Base-by-base conservation (phyloP, 2,329 filamentous ascomycete species). In the Exophiala oligosperma region DNA sequence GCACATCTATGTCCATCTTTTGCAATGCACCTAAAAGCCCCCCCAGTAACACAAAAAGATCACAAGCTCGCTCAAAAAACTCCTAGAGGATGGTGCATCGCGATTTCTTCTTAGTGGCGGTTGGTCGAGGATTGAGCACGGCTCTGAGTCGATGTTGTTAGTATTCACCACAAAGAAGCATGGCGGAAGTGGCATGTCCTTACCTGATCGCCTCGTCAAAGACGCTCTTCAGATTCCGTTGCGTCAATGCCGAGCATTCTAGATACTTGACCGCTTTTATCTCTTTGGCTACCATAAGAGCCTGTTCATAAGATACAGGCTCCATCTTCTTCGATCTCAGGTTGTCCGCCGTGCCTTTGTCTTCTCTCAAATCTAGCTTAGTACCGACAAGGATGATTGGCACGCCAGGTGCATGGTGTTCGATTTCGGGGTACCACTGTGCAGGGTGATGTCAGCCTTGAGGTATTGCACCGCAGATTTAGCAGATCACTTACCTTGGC, bases 131-230 rank as follows among this genome's bases (percentile, higher is more conserved):
- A 62, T 78, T 79, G 55, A 80, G 71, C 44, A 80, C 77, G 48
- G 77, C 77, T 57, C 77, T 79, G 56, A 26, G 23, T 12, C 8
- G 40, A 9, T 6, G 12, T 41, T n/a, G 41, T 60, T 46, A 56
- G 54, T 28, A 26, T 28, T 52, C n/a, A 11, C 29, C 55, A 54
- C 43, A 46, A 12, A 21, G 32, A 28, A 37, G 44, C 29, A n/a
- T 32, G 26, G 12, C 51, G 9, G 32, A 11, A 7, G 5, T 14
- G 38, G 43, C 29, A 21, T 21, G 17, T 21, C 77, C 88, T 68
- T 79, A 97, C 94, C 94, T 88, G 72, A 99, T 99, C 35, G 94
- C 94, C 78, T 97, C 93, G 72, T 99, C 94, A 72, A 99, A 99
- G 49, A 99, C 94, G 70, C 91, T 96, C 87, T 99, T 99, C 68